A percentile compares a stretch with the other conserved stretches of the same genome.
Evolutionary conservation across 2,329 filamentous ascomycete genomes (phyloP).

Genomic region (Venturia asperata): DNA sequence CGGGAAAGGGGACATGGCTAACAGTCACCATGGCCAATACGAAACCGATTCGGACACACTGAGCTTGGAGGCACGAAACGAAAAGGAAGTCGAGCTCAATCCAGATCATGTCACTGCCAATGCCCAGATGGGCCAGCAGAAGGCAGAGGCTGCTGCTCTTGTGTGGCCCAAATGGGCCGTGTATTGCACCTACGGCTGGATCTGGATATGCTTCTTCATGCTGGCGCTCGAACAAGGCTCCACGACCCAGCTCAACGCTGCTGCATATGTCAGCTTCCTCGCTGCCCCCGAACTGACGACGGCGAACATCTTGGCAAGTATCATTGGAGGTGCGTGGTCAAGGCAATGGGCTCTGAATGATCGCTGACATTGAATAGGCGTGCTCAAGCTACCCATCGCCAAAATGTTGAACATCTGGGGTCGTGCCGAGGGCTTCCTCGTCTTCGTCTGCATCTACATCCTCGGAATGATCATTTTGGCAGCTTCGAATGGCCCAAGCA

Average conservation of each 20-base stretch:
- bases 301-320: constrained; percentile 21
- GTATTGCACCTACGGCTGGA: constrained; percentile 26
- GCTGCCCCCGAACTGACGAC: constrained; percentile 24
- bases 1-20: background rate
- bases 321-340: constrained; percentile 22
- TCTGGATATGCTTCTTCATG: constrained; percentile 34
- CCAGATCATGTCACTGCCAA: constrained; percentile 27
- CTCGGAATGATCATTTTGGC: constrained; percentile 60
- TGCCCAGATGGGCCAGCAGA: constrained; percentile 27
- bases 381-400: constrained; percentile 59
- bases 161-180: constrained; percentile 28
- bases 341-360: background rate
- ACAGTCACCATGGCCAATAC: background rate
- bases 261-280: constrained; percentile 28
- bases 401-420: constrained; percentile 63
- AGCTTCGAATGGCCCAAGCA: constrained; percentile 51
- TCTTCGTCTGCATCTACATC: constrained; percentile 47
- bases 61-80: constrained; percentile 28
- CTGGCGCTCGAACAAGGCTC: constrained; percentile 30
- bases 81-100: constrained; percentile 27
- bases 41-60: constrained; percentile 23
- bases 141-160: constrained; percentile 28
- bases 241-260: constrained; percentile 26
- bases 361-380: constrained; percentile 32
- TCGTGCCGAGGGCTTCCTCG: constrained; percentile 54